These are phyloP conservation scores for Carex cristatella DNA, from an alignment of 176 grass and related monocot species.

Conservation along the genomic window DNA sequence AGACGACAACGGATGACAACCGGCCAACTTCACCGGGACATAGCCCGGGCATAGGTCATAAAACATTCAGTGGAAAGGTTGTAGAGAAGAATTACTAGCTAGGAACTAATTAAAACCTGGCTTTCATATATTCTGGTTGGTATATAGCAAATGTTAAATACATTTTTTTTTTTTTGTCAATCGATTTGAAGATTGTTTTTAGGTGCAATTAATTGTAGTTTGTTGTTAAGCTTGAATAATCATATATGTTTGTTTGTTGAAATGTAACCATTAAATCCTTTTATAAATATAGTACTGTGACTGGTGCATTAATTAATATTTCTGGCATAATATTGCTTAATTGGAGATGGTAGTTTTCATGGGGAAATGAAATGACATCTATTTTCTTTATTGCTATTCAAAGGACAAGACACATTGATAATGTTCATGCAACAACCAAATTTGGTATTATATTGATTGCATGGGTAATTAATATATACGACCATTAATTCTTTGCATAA, in stretches of 20 bases:
- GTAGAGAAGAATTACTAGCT: slow-evolving; percentile 14
- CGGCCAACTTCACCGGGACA: slow-evolving; percentile 48
- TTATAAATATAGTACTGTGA: not conserved
- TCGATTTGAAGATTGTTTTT: not conserved
- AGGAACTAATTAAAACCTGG: not conserved
- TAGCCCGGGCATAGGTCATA: slow-evolving; percentile 67
- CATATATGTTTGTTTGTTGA: slow-evolving; percentile 13
- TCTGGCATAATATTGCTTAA: not conserved
- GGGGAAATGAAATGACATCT: not conserved
- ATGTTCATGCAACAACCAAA: slow-evolving; percentile 13
- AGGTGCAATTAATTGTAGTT: not conserved
- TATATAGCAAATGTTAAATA: not conserved
- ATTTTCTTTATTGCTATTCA: not conserved
- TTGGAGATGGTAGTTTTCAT: not conserved
- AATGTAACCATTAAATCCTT: slow-evolving; percentile 8
- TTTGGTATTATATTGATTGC: not conserved
- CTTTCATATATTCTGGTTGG: not conserved
- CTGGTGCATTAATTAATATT: not conserved
- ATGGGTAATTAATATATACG: too few species aligned
- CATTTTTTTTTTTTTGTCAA: not conserved
- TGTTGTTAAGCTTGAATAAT: not conserved
- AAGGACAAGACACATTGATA: slow-evolving; percentile 12
- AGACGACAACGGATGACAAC: slow-evolving; percentile 28
- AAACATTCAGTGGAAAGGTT: not conserved
- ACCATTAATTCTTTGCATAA: too few species aligned